Percentiles rank a stretch among this genome's conserved stretches.
These are phyloP conservation scores for Lichtheimia ornata DNA, from an alignment of 371 early-diverging fungal genomes.

Conservation along the genomic window DNA sequence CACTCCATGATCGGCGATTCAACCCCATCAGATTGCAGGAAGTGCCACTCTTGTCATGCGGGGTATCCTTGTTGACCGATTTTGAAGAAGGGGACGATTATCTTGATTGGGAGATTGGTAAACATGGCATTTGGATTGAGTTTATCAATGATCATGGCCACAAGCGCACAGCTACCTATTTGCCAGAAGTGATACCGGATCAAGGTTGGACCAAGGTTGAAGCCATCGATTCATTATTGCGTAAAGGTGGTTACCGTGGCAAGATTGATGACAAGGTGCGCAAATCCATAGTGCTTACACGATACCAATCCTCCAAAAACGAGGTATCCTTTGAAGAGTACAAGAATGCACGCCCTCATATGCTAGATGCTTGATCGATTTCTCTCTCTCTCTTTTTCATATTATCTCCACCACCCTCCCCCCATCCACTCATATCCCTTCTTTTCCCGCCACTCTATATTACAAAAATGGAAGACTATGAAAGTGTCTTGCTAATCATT, in stretches of 20 bases:
- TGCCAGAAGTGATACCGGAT: conserved; percentile 81
- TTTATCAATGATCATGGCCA: conserved; percentile 60
- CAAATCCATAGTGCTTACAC: conserved; percentile 62
- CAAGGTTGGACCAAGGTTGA: conserved; percentile 85
- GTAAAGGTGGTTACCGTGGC: conserved; percentile 82
- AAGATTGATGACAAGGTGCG: conserved; percentile 60
- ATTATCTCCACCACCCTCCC: neutral
- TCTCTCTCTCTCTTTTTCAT: neutral
- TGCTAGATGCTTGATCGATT: neutral
- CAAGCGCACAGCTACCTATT: conserved; percentile 80
- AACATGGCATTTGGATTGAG: conserved; percentile 92
- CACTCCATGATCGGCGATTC: conserved; percentile 83
- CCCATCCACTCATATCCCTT: neutral
- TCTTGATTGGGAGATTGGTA: conserved; percentile 90
- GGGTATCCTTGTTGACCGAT: conserved; percentile 81
- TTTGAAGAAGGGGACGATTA: conserved; percentile 79
- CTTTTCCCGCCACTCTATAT: neutral
- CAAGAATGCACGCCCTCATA: neutral
- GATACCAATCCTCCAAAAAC: conserved; percentile 82
- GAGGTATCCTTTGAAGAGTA: conserved; percentile 69
- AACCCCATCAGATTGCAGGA: conserved; percentile 72
- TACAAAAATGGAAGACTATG: conserved; percentile 62
- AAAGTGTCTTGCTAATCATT: conserved; percentile 80
- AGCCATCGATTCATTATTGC: conserved; percentile 80
- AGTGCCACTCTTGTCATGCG: conserved; percentile 65